These are phyloP conservation scores for Magnusiomyces suaveolens DNA, from an alignment of 1,139 yeast species.

Conservation along the genomic window DNA sequence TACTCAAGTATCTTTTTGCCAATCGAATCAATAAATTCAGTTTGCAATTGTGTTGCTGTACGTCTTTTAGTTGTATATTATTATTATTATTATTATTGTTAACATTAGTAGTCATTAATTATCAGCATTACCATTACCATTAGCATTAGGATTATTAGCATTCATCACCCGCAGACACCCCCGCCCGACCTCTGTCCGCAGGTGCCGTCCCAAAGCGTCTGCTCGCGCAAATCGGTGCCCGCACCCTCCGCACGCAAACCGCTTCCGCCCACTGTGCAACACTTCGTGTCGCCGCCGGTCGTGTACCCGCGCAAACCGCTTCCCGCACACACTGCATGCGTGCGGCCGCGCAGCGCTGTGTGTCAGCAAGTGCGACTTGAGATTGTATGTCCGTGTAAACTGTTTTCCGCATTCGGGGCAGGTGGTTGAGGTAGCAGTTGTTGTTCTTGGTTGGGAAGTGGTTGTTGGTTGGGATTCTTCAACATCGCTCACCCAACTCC, in stretches of 20 bases:
- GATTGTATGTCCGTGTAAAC: conserved; percentile 85
- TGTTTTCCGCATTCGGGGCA: conserved; percentile 57
- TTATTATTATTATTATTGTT: too few relatives aligned
- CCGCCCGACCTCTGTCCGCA: conserved; percentile 87
- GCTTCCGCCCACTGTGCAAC: conserved; percentile 82
- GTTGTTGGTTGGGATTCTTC: too few relatives aligned
- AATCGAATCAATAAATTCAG: too few relatives aligned
- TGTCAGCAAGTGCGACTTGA: conserved; percentile 83
- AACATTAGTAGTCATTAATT: too few relatives aligned
- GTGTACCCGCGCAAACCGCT: conserved; percentile 93
- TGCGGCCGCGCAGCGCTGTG: conserved; percentile 94
- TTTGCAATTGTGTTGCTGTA: too few relatives aligned
- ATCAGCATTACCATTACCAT: too few relatives aligned
- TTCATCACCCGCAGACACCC: conserved; percentile 66
- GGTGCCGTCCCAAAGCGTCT: conserved; percentile 89
- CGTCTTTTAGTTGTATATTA: too few relatives aligned
- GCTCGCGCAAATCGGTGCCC: conserved; percentile 90
- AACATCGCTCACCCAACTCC: too few relatives aligned
- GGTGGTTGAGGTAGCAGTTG: too few relatives aligned
- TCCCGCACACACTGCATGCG: conserved; percentile 76
- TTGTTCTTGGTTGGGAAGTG: too few relatives aligned
- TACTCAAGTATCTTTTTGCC: too few relatives aligned
- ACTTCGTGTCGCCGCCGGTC: conserved; percentile 92
- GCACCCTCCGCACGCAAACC: conserved; percentile 91
- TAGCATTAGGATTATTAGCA: conserved; percentile 43